A percentile compares a stretch with the other conserved stretches of the same genome.
Evolutionary conservation across 2,329 filamentous ascomycete genomes (phyloP).

Genomic region (Botrytis cinerea): DNA sequence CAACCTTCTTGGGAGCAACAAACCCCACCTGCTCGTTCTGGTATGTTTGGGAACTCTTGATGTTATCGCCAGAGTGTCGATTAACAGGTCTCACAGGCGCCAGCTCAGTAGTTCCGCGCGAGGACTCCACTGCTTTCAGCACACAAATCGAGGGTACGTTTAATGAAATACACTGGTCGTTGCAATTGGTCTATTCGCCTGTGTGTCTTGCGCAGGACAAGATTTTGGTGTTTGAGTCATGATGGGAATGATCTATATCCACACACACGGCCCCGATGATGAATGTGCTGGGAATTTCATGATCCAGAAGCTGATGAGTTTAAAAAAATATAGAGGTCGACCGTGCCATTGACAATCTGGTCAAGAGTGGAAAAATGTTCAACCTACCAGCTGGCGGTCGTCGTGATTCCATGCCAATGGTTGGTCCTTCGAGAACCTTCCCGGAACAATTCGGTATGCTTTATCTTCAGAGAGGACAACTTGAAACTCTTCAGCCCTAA

Average conservation of each 20-base stretch:
- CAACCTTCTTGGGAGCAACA: conserved; percentile 74
- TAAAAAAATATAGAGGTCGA: conserved; percentile 76
- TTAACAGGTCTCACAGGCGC: conserved; percentile 57
- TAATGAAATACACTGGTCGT: conserved; percentile 15
- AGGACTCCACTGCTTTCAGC: conserved; percentile 77
- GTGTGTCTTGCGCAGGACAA: neutral
- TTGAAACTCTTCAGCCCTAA: conserved; percentile 10
- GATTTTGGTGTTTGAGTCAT: neutral
- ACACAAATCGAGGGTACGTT: conserved; percentile 87
- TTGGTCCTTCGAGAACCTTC: conserved; percentile 57
- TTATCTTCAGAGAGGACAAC: conserved; percentile 28
- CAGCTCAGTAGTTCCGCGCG: conserved; percentile 71
- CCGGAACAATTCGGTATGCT: conserved; percentile 60
- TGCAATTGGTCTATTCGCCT: neutral
- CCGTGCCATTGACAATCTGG: conserved; percentile 88
- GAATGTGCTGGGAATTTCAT: neutral
- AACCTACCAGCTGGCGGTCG: conserved; percentile 58
- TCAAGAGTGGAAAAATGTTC: conserved; percentile 96
- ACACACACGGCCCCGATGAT: neutral
- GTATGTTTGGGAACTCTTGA: conserved; percentile 48
- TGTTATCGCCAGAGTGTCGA: conserved; percentile 27
- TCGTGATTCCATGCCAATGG: conserved; percentile 76
- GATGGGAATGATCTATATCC: neutral
- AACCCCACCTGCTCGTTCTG: conserved; percentile 70
- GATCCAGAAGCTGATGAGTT: conserved; percentile 24